Percentiles rank a stretch among this genome's conserved stretches.
Conservation (phyloP, 2,329 filamentous ascomycete genomes). For the Daldinia sp. region DNA sequence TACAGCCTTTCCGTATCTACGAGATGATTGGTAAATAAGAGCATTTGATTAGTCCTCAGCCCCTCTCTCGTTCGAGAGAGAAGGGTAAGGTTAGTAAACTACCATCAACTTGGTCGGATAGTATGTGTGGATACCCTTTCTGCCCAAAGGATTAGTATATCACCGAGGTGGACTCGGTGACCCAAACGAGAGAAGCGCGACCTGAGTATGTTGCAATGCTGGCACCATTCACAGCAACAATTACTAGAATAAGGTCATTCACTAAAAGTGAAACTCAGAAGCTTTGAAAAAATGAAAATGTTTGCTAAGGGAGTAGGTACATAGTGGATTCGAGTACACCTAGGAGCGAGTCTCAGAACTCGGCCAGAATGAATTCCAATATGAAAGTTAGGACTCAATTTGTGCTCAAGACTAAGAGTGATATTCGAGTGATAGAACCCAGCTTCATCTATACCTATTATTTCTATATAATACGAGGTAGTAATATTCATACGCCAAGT, state of each 20-base stretch:
- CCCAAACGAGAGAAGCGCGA: neutral
- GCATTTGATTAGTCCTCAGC: neutral
- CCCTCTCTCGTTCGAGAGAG: neutral
- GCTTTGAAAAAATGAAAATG: neutral
- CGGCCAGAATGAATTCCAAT: no score
- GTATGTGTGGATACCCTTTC: neutral
- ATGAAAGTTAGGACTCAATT: no score
- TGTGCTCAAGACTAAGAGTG: no score
- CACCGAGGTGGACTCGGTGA: neutral
- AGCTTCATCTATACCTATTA: no score
- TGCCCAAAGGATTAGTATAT: constrained; percentile 2
- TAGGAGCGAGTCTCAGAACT: no score
- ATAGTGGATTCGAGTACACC: neutral
- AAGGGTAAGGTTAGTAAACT: neutral
- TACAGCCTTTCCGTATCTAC: neutral
- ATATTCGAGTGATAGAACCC: no score
- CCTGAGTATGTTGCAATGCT: neutral
- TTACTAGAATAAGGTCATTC: neutral
- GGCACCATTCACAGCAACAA: neutral
- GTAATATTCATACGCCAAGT: neutral
- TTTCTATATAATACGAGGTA: no score
- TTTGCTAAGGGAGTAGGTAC: neutral
- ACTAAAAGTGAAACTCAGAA: neutral
- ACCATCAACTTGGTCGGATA: neutral
- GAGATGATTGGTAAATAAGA: neutral